Conservation (phyloP, 1,139 yeast genomes). For the Debaryomyces robertsiae region DNA sequence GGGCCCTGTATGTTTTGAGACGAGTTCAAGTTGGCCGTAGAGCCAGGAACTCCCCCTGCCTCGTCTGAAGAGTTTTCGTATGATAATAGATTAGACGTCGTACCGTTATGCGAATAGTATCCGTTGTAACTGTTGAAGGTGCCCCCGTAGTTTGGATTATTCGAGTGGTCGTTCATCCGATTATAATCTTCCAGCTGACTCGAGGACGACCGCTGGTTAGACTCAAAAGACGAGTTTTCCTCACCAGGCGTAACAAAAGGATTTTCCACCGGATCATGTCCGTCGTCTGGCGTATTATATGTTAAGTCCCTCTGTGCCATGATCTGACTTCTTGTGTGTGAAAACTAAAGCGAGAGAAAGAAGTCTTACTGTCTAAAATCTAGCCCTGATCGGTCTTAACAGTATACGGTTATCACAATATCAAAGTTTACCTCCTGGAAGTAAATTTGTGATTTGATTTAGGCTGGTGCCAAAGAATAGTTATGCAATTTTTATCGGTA, state of each 20-base stretch:
- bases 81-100: constrained; percentile 43
- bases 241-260: constrained; percentile 7
- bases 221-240: constrained; percentile 6
- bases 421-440: too few relatives aligned
- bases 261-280: constrained; percentile 2
- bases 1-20: constrained; percentile 37
- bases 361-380: neutral
- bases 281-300: constrained; percentile 27
- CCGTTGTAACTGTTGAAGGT: constrained; percentile 4
- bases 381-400: too few relatives aligned
- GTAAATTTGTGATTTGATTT: too few relatives aligned
- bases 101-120: constrained; percentile 28
- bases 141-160: constrained; percentile 1
- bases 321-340: neutral
- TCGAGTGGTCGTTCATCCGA: constrained; percentile 5
- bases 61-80: constrained; percentile 30
- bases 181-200: constrained; percentile 7
- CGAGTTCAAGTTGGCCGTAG: neutral
- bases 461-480: too few relatives aligned
- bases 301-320: constrained; percentile 44
- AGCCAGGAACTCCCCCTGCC: constrained; percentile 16
- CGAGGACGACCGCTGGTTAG: constrained; percentile 7
- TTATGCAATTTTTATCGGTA: too few relatives aligned
- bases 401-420: too few relatives aligned
- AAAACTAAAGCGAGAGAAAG: too few relatives aligned